Conservation (phyloP, 1,284 basidiomycete species). For the Tilletia walkeri region DNA sequence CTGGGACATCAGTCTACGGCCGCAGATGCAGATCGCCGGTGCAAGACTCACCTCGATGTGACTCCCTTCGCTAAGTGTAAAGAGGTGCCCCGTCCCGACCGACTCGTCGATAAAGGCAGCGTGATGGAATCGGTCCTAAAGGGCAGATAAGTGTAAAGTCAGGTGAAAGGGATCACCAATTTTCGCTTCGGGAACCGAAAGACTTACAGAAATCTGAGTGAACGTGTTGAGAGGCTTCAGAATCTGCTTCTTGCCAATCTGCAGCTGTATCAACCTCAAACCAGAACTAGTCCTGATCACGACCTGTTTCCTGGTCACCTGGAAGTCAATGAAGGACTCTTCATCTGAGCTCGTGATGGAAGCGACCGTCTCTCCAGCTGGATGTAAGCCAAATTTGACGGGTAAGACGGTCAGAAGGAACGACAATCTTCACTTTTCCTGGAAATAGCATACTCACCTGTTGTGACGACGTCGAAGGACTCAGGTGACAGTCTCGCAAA, state of each 20-base stretch:
- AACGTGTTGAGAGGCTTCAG: background rate
- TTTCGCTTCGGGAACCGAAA: background rate
- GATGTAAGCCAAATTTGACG: background rate
- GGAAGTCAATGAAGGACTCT: slow-evolving; percentile 14
- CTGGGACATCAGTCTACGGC: too few species aligned
- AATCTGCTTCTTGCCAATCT: slow-evolving; percentile 7
- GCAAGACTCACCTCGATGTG: slow-evolving; percentile 5
- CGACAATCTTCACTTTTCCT: too few species aligned
- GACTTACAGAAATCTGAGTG: background rate
- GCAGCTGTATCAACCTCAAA: background rate
- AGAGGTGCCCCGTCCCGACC: background rate
- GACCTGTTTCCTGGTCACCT: background rate
- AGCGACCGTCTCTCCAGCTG: slow-evolving; percentile 2
- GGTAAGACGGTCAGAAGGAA: background rate
- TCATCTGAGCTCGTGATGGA: slow-evolving; percentile 9
- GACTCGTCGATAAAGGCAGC: slow-evolving; percentile 10
- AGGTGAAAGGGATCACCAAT: too few species aligned
- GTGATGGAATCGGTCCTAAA: slow-evolving; percentile 7
- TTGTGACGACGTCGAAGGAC: background rate
- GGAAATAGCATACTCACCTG: background rate
- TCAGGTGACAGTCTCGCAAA: slow-evolving; percentile 12
- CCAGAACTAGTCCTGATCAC: slow-evolving; percentile 6
- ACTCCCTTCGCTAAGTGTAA: slow-evolving; percentile 8
- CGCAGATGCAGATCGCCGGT: too few species aligned
- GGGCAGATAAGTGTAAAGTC: background rate